phyloP scores from a whole-genome alignment of 768 basidiomycete species.

The Postia placenta region DNA sequence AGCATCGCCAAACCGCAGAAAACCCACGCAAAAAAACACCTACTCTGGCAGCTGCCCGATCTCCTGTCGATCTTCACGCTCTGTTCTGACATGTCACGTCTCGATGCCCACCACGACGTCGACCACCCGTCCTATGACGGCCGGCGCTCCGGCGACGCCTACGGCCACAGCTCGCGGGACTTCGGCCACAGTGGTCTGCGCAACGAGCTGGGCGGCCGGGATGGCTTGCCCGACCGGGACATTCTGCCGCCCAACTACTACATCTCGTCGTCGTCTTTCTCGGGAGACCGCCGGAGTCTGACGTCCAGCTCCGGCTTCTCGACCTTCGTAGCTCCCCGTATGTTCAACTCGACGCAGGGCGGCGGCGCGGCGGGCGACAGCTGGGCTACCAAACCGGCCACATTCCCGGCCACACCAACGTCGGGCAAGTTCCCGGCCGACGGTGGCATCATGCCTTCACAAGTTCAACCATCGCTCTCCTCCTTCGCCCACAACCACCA shows the following conservation, averaged over 20 bases:
- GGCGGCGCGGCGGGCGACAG: constrained; percentile 9
- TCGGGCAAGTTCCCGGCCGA: constrained; percentile 13
- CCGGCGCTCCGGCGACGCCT: constrained; percentile 9
- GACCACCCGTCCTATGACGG: constrained; percentile 17
- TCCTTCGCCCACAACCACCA: constrained; percentile 25
- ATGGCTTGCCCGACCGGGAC: constrained; percentile 2
- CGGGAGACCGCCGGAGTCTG: constrained; percentile 13
- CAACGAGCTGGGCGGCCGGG: neutral
- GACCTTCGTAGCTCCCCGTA: constrained; percentile 19
- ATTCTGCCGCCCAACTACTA: constrained; percentile 11
- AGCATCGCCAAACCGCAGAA: constrained; percentile 2
- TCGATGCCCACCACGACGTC: constrained; percentile 20
- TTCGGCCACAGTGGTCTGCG: neutral
- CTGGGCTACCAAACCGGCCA: constrained; percentile 15
- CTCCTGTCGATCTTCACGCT: constrained; percentile 14
- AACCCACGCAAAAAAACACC: constrained; percentile 10
- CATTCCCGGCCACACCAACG: constrained; percentile 14
- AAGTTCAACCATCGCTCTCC: constrained; percentile 18
- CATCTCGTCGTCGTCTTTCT: constrained; percentile 17
- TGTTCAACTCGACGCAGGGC: constrained; percentile 15
- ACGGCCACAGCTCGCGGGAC: constrained; percentile 4
- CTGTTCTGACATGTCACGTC: constrained; percentile 21
- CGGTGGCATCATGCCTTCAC: constrained; percentile 14
- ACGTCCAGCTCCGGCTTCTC: constrained; percentile 14
- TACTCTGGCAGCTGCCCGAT: constrained; percentile 6